Conservation (phyloP, 1,284 basidiomycete species). For the Afroboletus lepidellus region DNA sequence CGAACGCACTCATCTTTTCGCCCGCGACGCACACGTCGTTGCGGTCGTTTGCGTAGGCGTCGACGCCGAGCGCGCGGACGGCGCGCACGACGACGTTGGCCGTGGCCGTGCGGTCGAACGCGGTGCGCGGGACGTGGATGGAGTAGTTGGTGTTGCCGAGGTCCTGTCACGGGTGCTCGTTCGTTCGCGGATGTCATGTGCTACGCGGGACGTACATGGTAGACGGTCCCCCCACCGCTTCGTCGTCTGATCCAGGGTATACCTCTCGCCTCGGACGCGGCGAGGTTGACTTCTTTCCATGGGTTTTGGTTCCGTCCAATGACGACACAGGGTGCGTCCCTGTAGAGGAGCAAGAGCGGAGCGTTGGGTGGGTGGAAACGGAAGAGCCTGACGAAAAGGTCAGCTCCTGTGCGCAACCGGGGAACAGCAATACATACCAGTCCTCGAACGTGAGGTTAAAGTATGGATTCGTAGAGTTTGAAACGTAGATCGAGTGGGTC, state of each 20-base stretch:
- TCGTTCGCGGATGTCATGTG: neutral
- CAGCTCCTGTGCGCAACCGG: neutral
- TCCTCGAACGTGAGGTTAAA: conserved; percentile 96
- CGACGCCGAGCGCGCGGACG: conserved; percentile 70
- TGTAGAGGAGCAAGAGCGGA: conserved; percentile 86
- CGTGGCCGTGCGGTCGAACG: conserved; percentile 82
- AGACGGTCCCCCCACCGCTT: conserved; percentile 97
- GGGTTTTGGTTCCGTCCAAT: conserved; percentile 98
- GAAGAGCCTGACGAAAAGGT: conserved; percentile 68
- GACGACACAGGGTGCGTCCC: conserved; percentile 88
- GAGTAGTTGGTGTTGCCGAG: conserved; percentile 97
- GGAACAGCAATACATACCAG: conserved; percentile 55
- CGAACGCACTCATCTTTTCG: conserved; percentile 74
- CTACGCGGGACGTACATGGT: conserved; percentile 69
- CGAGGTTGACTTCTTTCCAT: conserved; percentile 93
- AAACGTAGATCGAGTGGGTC: conserved; percentile 72
- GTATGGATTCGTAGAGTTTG: conserved; percentile 81
- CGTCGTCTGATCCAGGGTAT: conserved; percentile 84
- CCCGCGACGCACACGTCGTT: conserved; percentile 86
- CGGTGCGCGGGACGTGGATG: conserved; percentile 80
- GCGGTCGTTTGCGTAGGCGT: conserved; percentile 82
- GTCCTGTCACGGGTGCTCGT: conserved; percentile 56
- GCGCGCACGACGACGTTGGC: conserved; percentile 80
- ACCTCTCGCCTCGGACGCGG: conserved; percentile 45
- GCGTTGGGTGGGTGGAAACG: conserved; percentile 63